Evolutionary conservation across 805 yeast genomes (phyloP).

Genomic region (Yamadazyma paraphyllophila): DNA sequence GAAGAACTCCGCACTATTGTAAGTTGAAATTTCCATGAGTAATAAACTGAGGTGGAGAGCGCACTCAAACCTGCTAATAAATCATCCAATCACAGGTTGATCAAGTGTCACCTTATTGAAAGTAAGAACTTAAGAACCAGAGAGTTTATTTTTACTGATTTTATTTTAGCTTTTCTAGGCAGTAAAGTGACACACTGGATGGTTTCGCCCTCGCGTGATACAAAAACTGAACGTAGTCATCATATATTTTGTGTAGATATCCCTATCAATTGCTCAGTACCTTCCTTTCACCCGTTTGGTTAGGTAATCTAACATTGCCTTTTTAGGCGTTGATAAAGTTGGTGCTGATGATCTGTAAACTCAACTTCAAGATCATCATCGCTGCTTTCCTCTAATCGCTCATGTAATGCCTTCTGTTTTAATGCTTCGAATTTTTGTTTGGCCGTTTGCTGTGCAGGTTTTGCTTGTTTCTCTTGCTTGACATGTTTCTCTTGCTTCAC

Average conservation of each 20-base stretch:
- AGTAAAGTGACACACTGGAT: too few species aligned
- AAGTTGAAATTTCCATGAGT: background rate
- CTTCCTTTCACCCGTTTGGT: background rate
- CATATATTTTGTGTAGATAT: too few species aligned
- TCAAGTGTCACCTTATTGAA: too few species aligned
- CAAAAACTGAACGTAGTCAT: too few species aligned
- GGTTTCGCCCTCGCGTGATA: too few species aligned
- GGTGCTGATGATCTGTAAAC: slow-evolving; percentile 6
- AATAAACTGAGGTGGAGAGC: background rate
- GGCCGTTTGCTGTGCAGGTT: background rate
- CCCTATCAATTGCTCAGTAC: background rate
- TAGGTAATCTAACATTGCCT: background rate
- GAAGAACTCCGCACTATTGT: background rate
- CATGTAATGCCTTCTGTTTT: background rate
- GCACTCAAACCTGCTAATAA: background rate
- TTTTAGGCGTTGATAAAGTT: slow-evolving; percentile 5
- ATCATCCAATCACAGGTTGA: background rate
- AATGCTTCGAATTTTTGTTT: background rate
- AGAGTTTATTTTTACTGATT: too few species aligned
- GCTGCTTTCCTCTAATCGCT: background rate
- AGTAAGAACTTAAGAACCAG: too few species aligned
- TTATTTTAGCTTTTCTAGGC: too few species aligned
- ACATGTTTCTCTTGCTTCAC: background rate
- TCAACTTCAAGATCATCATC: slow-evolving; percentile 13
- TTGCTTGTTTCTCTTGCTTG: background rate